Evolutionary conservation across 345 rosid species (phyloP), one percentile per base, ranked within the genome.

Genomic region (Gossypium arboreum): DNA sequence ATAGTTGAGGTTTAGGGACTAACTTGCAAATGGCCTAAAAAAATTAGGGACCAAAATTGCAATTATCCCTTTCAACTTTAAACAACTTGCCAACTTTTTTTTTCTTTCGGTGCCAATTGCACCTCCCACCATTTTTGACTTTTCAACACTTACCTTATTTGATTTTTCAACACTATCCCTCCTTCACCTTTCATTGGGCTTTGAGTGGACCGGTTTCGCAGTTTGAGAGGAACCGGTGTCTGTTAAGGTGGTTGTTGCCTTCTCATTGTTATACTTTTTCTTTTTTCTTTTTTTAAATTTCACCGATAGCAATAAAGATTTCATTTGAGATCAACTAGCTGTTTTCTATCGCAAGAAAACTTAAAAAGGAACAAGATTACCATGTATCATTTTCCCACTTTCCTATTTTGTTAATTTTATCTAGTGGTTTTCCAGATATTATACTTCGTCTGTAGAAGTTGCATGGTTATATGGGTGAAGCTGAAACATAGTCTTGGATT

Each of bases 211-310:
- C 97, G 4, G 98, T 87, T 54, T 87, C 93, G 2, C 92, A 85
- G 86, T 90, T 92, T 58, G 90, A 94, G 72, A 89, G 92, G 41
- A 85, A 76, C 71, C 88, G 94, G 98, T 91, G 93, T 84, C 83
- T 91, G 82, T 97, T 94, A 83, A 81, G 89, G 73, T 29, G 18
- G 39, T 44, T 24, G 55, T 13, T 50, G 48, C 11, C 29, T 29
- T 43, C 48, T 47, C 51, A 7, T 16, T 54, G 22, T 24, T 43
- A 11, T 2, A 61, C 59, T 44, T 72, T 57, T 78, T 3, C 24
- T 4, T 29, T 34, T 34, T 34, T 4, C 39, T 34, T 34, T 34
- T 34, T 29, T 29, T 29, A 29, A 29, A 60, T 67, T 48, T 48
- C 51, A 17, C 17, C 17, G 25, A 22, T 68, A 9, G 48, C 3